Percentiles rank a stretch among this genome's conserved stretches.
phyloP scores from a whole-genome alignment of 2,329 filamentous ascomycete species.

The Orbilia blumenaviensis region DNA sequence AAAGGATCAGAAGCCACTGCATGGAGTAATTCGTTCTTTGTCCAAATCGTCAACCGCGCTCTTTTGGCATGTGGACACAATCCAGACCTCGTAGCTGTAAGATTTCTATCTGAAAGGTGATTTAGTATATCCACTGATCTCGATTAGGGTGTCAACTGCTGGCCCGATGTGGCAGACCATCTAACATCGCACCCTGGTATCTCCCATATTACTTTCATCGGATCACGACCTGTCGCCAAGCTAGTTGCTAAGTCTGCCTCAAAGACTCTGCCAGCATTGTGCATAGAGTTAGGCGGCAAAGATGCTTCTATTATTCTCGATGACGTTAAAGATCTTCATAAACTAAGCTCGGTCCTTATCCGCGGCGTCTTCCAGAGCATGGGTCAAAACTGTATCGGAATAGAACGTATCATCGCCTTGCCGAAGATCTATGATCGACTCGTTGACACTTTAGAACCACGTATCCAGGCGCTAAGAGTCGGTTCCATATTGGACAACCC shows the following conservation, averaged over 20 bases:
- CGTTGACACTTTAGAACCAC: constrained; percentile 74
- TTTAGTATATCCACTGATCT: background rate
- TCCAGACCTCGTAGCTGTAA: constrained; percentile 76
- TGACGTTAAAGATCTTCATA: constrained; percentile 74
- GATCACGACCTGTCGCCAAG: constrained; percentile 84
- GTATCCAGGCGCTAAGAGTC: constrained; percentile 77
- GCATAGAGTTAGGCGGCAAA: constrained; percentile 93
- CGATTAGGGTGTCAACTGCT: constrained; percentile 72
- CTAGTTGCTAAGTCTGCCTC: constrained; percentile 87
- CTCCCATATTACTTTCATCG: constrained; percentile 94
- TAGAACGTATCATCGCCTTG: constrained; percentile 87
- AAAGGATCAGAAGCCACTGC: constrained; percentile 96
- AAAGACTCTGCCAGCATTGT: constrained; percentile 83
- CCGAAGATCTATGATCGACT: constrained; percentile 79
- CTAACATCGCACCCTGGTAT: constrained; percentile 86
- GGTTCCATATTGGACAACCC: constrained; percentile 73
- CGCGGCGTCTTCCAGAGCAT: constrained; percentile 93
- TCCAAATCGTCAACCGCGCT: constrained; percentile 78
- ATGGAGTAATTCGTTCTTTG: constrained; percentile 88
- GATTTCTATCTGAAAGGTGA: background rate
- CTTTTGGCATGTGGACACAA: constrained; percentile 84
- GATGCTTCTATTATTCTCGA: constrained; percentile 91
- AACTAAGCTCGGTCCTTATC: constrained; percentile 83
- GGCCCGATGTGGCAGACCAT: constrained; percentile 81
- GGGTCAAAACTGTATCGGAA: constrained; percentile 97